Conservation (phyloP, 2,329 filamentous ascomycete genomes). For the Sclerotinia nivalis region DNA sequence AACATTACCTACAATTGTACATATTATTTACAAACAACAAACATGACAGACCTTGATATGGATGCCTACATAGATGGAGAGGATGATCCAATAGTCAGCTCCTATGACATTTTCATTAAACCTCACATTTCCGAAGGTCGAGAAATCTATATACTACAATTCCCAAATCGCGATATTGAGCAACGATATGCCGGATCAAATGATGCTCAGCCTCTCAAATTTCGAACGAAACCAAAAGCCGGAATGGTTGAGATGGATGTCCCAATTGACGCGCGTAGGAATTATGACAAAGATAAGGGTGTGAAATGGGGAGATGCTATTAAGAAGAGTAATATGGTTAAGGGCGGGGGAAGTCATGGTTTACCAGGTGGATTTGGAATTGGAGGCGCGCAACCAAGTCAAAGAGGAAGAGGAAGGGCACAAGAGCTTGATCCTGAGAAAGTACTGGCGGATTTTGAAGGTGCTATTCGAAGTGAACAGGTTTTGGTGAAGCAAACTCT, state of each 20-base stretch:
- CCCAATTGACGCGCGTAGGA: slow-evolving; percentile 65
- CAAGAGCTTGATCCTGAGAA: slow-evolving; percentile 41
- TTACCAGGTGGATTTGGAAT: slow-evolving; percentile 73
- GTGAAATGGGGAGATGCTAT: slow-evolving; percentile 80
- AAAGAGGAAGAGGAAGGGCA: slow-evolving; percentile 43
- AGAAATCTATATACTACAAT: slow-evolving; percentile 81
- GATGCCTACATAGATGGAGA: slow-evolving; percentile 40
- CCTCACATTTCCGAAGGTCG: slow-evolving; percentile 62
- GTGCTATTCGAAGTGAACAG: slow-evolving; percentile 67
- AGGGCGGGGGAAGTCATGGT: slow-evolving; percentile 66
- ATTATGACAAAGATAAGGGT: slow-evolving; percentile 84
- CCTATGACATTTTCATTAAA: slow-evolving; percentile 86
- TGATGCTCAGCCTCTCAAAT: slow-evolving; percentile 61
- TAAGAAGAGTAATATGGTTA: slow-evolving; percentile 51
- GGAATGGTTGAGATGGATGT: slow-evolving; percentile 92
- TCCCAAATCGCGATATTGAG: slow-evolving; percentile 71
- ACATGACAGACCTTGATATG: slow-evolving; percentile 17
- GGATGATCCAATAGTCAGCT: slow-evolving; percentile 68
- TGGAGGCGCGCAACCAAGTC: slow-evolving; percentile 46
- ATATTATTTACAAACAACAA: slow-evolving; percentile 8
- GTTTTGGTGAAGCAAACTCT: slow-evolving; percentile 80
- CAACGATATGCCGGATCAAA: slow-evolving; percentile 57
- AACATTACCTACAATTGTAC: background rate
- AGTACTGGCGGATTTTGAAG: slow-evolving; percentile 58
- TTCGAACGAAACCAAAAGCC: slow-evolving; percentile 79